Evolutionary conservation across 306 rosid species (phyloP).

Genomic region (Gastrolobium villosum): DNA sequence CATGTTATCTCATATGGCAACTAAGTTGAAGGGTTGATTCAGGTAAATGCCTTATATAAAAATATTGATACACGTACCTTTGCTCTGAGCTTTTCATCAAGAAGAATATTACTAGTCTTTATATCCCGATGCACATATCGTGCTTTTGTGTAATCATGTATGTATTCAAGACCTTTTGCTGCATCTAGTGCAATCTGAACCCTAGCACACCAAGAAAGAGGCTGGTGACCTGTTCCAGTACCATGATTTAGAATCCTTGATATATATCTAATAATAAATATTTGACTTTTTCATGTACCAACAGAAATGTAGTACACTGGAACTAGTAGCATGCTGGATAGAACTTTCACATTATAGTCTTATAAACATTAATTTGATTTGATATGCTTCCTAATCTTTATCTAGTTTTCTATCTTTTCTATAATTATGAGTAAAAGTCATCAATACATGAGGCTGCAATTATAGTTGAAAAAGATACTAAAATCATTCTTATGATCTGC

Average conservation of each 20-base stretch:
- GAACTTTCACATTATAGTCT: not conserved
- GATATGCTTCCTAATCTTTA: not conserved
- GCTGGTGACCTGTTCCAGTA: conserved; percentile 68
- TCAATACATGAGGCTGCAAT: not conserved
- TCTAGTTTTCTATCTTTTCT: not conserved
- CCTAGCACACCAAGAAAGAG: conserved; percentile 89
- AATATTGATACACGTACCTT: conserved; percentile 60
- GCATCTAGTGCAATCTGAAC: conserved; percentile 83
- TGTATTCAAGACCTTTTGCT: conserved; percentile 90
- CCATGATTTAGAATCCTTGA: conserved; percentile 25
- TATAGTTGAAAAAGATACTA: not conserved
- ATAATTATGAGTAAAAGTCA: not conserved
- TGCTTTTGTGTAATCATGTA: conserved; percentile 83
- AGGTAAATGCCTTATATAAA: not conserved
- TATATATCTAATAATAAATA: not conserved
- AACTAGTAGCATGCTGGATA: not conserved
- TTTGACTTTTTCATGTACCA: not conserved
- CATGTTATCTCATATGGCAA: conserved; percentile 11
- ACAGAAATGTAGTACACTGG: not conserved
- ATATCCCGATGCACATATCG: conserved; percentile 88
- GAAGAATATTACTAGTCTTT: conserved; percentile 86
- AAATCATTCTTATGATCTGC: not conserved
- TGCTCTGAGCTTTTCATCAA: conserved; percentile 76
- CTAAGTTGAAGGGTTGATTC: not conserved
- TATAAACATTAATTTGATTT: not conserved